Base-by-base conservation (phyloP, 441 rosid species). In the Pelargonium citronellum region DNA sequence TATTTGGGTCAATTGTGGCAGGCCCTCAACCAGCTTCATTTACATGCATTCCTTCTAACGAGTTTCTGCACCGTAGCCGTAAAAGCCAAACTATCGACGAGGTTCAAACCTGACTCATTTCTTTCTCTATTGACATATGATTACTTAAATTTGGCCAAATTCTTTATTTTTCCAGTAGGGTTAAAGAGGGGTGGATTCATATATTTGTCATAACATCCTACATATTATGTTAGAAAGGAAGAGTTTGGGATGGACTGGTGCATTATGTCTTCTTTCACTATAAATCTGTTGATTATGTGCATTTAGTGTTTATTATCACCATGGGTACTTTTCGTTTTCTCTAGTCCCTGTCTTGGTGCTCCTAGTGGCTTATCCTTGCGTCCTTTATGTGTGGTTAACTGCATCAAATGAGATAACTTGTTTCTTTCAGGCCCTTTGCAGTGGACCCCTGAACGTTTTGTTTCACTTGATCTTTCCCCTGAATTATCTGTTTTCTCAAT, bases 11-110 rank as follows among this genome's bases (percentile, higher is more conserved):
- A 75, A 77, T 64, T 58, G 17, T 61, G 79, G 84, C 84, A 84
- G 96, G 78, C 67, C 74, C 76, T 69, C 83, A 83, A 81, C 81
- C 86, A 78, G 83, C 91, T 68, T 75, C 86, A 70, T 90, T 90
- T 79, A 79, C 78, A 69, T 92, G 81, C 70, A 85, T 92, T 69
- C 73, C 86, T 74, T 77, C 89, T 65, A 95, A 95, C 75, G 86
- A 87, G 80, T 95, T 85, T 83, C 84, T 88, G 84, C 96, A 89
- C 79, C 91, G 99, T 64, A 80, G 82, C 70, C 90, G 92, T 71
- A 92, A 85, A 85, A 81, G 83, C 73, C 99, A 89, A 81, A 87
- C 94, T 71, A 95, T 95, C 51, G 99, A 95, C 72, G 99, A 95
- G 98, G 99, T 95, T 51, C 15, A 77, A 57, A 72, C 72, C 71